Evolutionary conservation across 495 filamentous ascomycete species (phyloP).

Genomic region (Letharia lupina): DNA sequence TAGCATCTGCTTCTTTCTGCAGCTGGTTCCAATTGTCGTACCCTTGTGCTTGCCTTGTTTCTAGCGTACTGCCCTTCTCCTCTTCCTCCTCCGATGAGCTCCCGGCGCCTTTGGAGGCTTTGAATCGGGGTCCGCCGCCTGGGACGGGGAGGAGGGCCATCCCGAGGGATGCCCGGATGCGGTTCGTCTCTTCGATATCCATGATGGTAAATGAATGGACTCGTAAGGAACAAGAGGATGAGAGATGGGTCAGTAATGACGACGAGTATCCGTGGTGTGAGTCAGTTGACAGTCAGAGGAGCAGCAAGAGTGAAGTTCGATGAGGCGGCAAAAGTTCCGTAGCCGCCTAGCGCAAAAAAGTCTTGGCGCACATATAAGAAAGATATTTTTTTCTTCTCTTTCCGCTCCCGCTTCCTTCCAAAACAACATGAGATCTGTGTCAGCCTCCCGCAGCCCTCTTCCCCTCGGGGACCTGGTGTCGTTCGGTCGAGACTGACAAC

Average conservation of each 20-base stretch:
- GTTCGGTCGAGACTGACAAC: slow-evolving; percentile 73
- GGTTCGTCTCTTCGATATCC: slow-evolving; percentile 84
- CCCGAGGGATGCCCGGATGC: slow-evolving; percentile 79
- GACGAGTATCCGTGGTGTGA: background rate
- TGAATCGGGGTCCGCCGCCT: slow-evolving; percentile 56
- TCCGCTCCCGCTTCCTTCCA: slow-evolving; percentile 28
- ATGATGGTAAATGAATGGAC: background rate
- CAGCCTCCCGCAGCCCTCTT: slow-evolving; percentile 53
- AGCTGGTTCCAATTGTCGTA: slow-evolving; percentile 66
- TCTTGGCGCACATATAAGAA: slow-evolving; percentile 24
- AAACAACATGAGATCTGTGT: slow-evolving; percentile 67
- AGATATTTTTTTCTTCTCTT: slow-evolving; percentile 20
- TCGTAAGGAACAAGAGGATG: background rate
- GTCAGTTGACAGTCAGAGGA: background rate
- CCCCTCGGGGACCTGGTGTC: slow-evolving; percentile 38
- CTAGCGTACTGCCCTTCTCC: slow-evolving; percentile 65
- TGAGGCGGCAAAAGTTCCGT: slow-evolving; percentile 5
- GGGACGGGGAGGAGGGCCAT: slow-evolving; percentile 85
- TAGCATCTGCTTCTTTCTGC: slow-evolving; percentile 54
- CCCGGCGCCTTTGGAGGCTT: slow-evolving; percentile 40
- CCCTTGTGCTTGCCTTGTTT: slow-evolving; percentile 66
- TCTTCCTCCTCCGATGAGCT: slow-evolving; percentile 52
- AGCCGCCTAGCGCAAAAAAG: slow-evolving; percentile 29
- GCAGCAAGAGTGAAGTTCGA: background rate
- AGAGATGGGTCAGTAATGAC: background rate